Base-by-base conservation (phyloP, 305 asterid genomes). In the Fraxinus dipetala region DNA sequence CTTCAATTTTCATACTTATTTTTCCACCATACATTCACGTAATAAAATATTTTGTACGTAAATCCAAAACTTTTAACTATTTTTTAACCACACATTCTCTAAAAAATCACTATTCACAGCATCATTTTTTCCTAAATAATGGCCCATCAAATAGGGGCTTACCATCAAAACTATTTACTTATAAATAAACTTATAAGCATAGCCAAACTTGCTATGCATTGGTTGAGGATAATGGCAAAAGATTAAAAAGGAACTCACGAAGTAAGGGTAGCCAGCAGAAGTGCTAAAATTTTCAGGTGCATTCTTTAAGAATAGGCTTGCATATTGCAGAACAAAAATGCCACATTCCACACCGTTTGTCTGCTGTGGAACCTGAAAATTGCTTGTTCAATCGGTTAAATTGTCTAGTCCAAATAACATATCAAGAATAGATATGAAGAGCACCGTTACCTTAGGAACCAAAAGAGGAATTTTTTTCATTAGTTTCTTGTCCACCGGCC, bases 291-390 rank as follows among this genome's bases (percentile, higher is more conserved):
- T 81, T 82, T 86, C 87, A 0, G 91, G 92, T 20, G 91, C 90
- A 70, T 40, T 83, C 86, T 86, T 75, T 35, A 90, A 8, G 75
- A 90, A 90, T 69, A 81, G 86, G 76, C 20, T 51, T 10, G 78
- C 28, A 79, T 83, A 92, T 56, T 77, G 87, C 13, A 88, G 82
- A 77, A 85, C 90, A 72, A 73, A 89, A 28, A 36, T 40, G 26
- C 92, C 96, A 72, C 93, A 92, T 79, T 87, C 90, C 30, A 24
- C 83, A 4, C 43, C 82, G 80, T 88, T 83, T 81, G 81, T 87
- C 85, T 92, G 92, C 48, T 88, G 94, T 1, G 94, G 93, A 56
- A 92, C 94, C 94, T 91, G 80, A 59, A 65, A 76, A 73, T 75
- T n/a, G 75, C 18, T 1, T 79, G 0, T 48, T 75, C 8, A 63